phyloP scores from a whole-genome alignment of 2,329 filamentous ascomycete genomes.

The Phialophora chinensis region DNA sequence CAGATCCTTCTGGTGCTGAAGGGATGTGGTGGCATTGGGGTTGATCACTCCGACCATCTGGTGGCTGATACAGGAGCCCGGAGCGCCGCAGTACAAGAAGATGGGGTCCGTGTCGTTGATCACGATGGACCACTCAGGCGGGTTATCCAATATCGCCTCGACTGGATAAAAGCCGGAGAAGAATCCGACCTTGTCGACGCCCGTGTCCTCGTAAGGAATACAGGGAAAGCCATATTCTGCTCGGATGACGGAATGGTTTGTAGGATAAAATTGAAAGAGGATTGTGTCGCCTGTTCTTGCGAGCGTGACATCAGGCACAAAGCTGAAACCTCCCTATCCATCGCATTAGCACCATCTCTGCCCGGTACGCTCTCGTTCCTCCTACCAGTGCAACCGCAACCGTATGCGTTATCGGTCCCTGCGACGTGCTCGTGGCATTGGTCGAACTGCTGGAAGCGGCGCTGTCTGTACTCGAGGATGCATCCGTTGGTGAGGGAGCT shows the following conservation, averaged over 20 bases:
- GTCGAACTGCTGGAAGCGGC: conserved; percentile 10
- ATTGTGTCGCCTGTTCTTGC: conserved; percentile 37
- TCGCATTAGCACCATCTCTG: conserved; percentile 1
- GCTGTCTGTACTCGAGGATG: conserved; percentile 2
- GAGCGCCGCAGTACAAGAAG: conserved; percentile 73
- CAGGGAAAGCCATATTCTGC: conserved; percentile 67
- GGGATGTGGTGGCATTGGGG: conserved; percentile 47
- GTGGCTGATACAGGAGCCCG: conserved; percentile 66
- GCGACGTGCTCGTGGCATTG: conserved; percentile 27
- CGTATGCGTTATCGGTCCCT: conserved; percentile 36
- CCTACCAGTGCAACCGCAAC: conserved; percentile 28
- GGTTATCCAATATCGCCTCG: conserved; percentile 53
- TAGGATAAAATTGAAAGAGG: conserved; percentile 65
- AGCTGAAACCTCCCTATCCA: conserved; percentile 34
- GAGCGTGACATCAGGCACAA: conserved; percentile 35
- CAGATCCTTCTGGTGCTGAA: conserved; percentile 35
- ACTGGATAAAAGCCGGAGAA: conserved; percentile 59
- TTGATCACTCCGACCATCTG: conserved; percentile 81
- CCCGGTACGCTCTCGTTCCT: conserved; percentile 9
- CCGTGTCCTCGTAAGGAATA: conserved; percentile 64
- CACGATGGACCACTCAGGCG: conserved; percentile 48
- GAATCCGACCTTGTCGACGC: conserved; percentile 58
- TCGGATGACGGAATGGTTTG: conserved; percentile 68
- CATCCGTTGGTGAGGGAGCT: conserved; percentile 6
- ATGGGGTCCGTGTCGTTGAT: conserved; percentile 69